Conservation (phyloP, 805 yeast species). For the Sugiyamaella chiloensis region DNA sequence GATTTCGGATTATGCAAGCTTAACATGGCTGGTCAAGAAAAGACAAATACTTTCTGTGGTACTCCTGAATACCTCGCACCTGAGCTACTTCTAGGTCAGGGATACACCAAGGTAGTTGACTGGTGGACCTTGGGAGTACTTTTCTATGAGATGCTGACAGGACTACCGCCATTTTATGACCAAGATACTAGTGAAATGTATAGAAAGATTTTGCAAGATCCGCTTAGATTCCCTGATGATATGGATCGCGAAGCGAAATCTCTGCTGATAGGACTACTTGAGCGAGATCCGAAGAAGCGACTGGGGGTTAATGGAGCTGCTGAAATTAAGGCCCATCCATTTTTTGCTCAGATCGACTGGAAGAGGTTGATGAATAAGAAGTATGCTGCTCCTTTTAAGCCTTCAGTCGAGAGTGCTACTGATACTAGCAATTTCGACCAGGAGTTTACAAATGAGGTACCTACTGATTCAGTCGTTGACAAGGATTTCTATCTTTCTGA, state of each 20-base stretch:
- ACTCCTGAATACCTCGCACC: constrained; percentile 98
- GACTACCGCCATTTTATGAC: constrained; percentile 95
- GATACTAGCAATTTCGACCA: constrained; percentile 94
- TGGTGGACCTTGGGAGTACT: constrained; percentile 98
- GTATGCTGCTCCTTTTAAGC: constrained; percentile 93
- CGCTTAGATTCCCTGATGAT: constrained; percentile 81
- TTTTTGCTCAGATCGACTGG: constrained; percentile 91
- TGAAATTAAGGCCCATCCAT: constrained; percentile 79
- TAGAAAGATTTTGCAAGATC: constrained; percentile 85
- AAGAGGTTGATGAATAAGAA: constrained; percentile 73
- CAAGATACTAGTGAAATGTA: constrained; percentile 93
- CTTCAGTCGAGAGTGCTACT: constrained; percentile 76
- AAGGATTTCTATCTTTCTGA: constrained; percentile 74
- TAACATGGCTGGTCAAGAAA: constrained; percentile 87
- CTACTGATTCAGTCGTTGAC: constrained; percentile 93
- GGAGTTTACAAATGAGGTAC: constrained; percentile 83
- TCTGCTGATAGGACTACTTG: constrained; percentile 65
- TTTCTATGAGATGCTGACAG: constrained; percentile 93
- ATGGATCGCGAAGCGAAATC: constrained; percentile 86
- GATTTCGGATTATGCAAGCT: constrained; percentile 96
- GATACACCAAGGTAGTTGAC: constrained; percentile 93
- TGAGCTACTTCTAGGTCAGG: constrained; percentile 84
- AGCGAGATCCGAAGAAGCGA: constrained; percentile 81
- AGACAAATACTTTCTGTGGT: constrained; percentile 90
- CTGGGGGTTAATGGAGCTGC: constrained; percentile 76